Evolutionary conservation across 768 basidiomycete genomes (phyloP), one percentile per base, ranked within the genome.

Genomic region (Serendipita vermifera): DNA sequence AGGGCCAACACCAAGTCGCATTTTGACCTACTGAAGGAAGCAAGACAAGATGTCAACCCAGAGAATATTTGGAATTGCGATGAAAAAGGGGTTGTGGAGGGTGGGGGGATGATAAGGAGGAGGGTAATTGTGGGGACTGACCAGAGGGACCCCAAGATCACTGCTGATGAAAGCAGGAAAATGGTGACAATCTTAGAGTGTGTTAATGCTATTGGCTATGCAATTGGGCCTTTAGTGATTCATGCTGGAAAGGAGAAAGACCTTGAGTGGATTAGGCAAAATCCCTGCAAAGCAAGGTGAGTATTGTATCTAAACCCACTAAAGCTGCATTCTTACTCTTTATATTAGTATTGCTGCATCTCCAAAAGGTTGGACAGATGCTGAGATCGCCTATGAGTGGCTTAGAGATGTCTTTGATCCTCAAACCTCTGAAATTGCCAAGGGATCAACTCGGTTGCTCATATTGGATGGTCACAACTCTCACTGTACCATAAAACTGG

Each of bases 381-480:
- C 39, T 41, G 39, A 41, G 9, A n/a, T 41, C 26, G 39, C 39
- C 17, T 41, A 5, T 26, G 15, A 41, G 39, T 41, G 39, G 39
- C 17, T 41, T 17, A 17, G 15, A 5, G 15, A 41, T 6, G 15
- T 41, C 6, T 41, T 41, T 2, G 39, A 41, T 17, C 17, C 17
- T 17, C 17, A 41, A 41, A 41, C n/a, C n/a, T n/a, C 39, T n/a
- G 15, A 41, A 5, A 41, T n/a, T 7, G 17, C 39, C 15, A n/a
- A n/a, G 17, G 39, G n/a, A n/a, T n/a, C 39, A 6, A 41, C 17
- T n/a, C 39, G 39, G 17, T 24, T 76, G 0, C 69, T 77, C 20
- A 68, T 75, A 24, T 66, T 65, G 17, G 69, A 76, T 66, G 72
- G 75, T 1, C 75, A 77, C 63, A 67, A 65, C 33, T 76, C 74